Percentiles rank a stretch among this genome's conserved stretches.
These are phyloP conservation scores for Tylopilus sp. DNA, from an alignment of 768 basidiomycete genomes.

Conservation along the genomic window DNA sequence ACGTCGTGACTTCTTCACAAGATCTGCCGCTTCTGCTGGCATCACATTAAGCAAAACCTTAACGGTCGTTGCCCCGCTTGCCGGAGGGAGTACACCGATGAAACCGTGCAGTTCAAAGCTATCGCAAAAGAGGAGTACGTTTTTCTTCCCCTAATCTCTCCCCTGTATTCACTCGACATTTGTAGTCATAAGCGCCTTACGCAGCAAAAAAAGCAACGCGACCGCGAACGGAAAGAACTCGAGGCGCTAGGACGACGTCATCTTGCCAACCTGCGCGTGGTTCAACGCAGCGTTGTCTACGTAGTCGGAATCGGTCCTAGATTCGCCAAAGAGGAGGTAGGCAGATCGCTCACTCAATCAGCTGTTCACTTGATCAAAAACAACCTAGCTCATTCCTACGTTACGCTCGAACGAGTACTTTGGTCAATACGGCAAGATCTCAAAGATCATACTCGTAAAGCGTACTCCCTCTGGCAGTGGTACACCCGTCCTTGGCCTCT, in stretches of 20 bases:
- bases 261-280: slow-evolving; percentile 91
- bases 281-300: slow-evolving; percentile 94
- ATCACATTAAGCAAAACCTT: slow-evolving; percentile 94
- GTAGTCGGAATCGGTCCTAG: slow-evolving; percentile 93
- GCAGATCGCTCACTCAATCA: slow-evolving; percentile 20
- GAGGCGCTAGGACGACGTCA: slow-evolving; percentile 81
- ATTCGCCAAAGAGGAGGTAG: slow-evolving; percentile 94
- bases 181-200: slow-evolving; percentile 88
- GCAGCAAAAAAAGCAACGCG: slow-evolving; percentile 92
- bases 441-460: slow-evolving; percentile 91
- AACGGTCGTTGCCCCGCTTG: slow-evolving; percentile 98
- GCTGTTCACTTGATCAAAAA: slow-evolving; percentile 1
- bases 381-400: slow-evolving; percentile 75
- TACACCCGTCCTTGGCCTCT: slow-evolving; percentile 82
- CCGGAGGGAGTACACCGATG: slow-evolving; percentile 87
- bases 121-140: slow-evolving; percentile 94
- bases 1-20: slow-evolving; percentile 32
- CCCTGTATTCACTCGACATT: slow-evolving; percentile 14
- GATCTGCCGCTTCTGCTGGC: slow-evolving; percentile 99
- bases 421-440: slow-evolving; percentile 97
- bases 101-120: slow-evolving; percentile 91
- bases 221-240: slow-evolving; percentile 93
- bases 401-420: slow-evolving; percentile 95
- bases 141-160: not conserved
- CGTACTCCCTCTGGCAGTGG: slow-evolving; percentile 73